Percentiles rank a stretch among this genome's conserved stretches.
Evolutionary conservation across 2,329 filamentous ascomycete species (phyloP).

Genomic region (Madurella mycetomatis): DNA sequence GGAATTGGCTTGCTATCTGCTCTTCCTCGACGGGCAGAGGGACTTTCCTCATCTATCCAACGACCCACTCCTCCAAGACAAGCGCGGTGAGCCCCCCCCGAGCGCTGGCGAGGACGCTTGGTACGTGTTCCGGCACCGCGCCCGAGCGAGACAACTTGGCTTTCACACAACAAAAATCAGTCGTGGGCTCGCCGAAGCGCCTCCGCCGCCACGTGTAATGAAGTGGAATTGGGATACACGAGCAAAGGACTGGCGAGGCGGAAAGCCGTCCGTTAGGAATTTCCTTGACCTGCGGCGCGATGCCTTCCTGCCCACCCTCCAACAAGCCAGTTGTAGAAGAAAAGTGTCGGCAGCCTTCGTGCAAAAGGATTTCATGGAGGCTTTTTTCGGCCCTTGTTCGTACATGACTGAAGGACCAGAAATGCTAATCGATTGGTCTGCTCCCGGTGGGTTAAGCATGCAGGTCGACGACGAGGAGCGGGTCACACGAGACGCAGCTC

Average conservation of each 20-base stretch:
- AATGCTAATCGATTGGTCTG: slow-evolving; percentile 1
- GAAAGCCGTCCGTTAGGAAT: neutral
- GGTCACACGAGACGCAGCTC: no score
- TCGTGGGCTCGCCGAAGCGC: neutral
- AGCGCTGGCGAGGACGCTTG: neutral
- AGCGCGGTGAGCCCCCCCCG: slow-evolving; percentile 1
- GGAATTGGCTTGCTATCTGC: neutral
- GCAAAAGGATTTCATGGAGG: slow-evolving; percentile 3
- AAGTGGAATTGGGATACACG: neutral
- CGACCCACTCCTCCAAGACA: slow-evolving; percentile 1
- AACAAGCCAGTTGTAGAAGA: neutral
- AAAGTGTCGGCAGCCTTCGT: slow-evolving; percentile 2
- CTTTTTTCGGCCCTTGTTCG: slow-evolving; percentile 2
- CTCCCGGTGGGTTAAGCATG: no score
- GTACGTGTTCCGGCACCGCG: neutral
- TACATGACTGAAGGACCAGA: slow-evolving; percentile 6
- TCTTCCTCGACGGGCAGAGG: slow-evolving; percentile 2
- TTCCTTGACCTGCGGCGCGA: neutral
- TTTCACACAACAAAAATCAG: slow-evolving; percentile 3
- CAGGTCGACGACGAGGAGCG: no score
- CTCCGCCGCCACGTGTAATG: neutral
- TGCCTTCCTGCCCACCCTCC: slow-evolving; percentile 3
- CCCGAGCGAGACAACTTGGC: slow-evolving; percentile 1
- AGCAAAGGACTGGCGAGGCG: slow-evolving; percentile 2
- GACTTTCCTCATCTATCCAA: slow-evolving; percentile 6